These are phyloP conservation scores for Tausonia pullulans DNA, from an alignment of 1,284 basidiomycete species.

Conservation along the genomic window DNA sequence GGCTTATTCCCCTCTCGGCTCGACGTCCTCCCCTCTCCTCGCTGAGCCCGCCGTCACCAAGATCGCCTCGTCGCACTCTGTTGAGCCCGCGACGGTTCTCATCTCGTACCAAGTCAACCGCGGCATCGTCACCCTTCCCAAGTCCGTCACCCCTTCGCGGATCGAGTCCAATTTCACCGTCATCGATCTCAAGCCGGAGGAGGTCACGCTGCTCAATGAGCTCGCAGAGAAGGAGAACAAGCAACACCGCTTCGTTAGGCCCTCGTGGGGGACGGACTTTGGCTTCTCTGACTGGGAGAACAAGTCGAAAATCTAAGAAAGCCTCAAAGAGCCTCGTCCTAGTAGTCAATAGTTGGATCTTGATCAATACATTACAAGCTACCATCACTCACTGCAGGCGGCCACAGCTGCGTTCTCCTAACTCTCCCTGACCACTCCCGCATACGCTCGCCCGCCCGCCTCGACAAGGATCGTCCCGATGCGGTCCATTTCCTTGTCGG, in stretches of 20 bases:
- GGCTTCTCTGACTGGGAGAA: too few relatives aligned
- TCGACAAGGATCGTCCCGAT: conserved; percentile 1
- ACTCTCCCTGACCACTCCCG: not conserved
- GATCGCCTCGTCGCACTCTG: conserved; percentile 51
- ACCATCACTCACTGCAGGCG: too few relatives aligned
- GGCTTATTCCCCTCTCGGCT: conserved; percentile 67
- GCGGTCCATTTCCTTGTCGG: conserved; percentile 1
- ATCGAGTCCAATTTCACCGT: conserved; percentile 55
- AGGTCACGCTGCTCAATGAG: conserved; percentile 43
- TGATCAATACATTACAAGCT: too few relatives aligned
- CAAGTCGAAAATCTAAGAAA: too few relatives aligned
- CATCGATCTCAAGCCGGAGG: conserved; percentile 45
- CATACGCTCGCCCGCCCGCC: not conserved
- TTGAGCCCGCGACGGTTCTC: conserved; percentile 45
- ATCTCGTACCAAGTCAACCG: conserved; percentile 33
- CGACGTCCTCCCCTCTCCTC: conserved; percentile 53
- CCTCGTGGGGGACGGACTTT: not conserved
- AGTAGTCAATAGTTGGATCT: too few relatives aligned
- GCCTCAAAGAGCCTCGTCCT: too few relatives aligned
- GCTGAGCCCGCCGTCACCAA: conserved; percentile 52
- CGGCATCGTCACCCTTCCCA: conserved; percentile 55
- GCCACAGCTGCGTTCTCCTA: too few relatives aligned
- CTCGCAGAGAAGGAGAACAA: not conserved
- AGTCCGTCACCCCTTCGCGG: conserved; percentile 45
- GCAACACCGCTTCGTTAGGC: not conserved